A percentile compares a stretch with the other conserved stretches of the same genome.
Evolutionary conservation across 2,329 filamentous ascomycete species (phyloP).

Genomic region (Fusarium sp.): DNA sequence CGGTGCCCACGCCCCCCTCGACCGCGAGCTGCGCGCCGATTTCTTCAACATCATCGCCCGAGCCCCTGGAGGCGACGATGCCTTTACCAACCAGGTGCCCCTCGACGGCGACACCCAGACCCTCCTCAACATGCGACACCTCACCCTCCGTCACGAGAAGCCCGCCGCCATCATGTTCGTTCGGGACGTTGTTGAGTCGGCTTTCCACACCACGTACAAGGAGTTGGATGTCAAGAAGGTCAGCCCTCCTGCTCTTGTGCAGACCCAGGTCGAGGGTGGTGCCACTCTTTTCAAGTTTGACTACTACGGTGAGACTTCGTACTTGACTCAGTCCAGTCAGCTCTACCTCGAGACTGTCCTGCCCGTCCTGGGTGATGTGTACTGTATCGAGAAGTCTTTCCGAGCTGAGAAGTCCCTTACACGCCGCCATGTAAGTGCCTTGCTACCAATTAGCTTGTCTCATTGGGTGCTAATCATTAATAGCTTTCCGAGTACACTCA

Average conservation of each 20-base stretch:
- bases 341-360: slow-evolving; percentile 97
- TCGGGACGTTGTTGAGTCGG: slow-evolving; percentile 81
- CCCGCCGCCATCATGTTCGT: slow-evolving; percentile 90
- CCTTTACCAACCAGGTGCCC: slow-evolving; percentile 81
- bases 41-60: slow-evolving; percentile 81
- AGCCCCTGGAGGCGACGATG: slow-evolving; percentile 85
- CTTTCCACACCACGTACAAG: slow-evolving; percentile 83
- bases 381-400: slow-evolving; percentile 99
- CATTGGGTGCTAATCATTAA: not conserved
- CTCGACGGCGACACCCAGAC: slow-evolving; percentile 48
- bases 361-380: slow-evolving; percentile 91
- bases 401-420: slow-evolving; percentile 96
- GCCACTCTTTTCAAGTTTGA: slow-evolving; percentile 89
- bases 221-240: slow-evolving; percentile 84
- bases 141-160: slow-evolving; percentile 85
- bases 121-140: slow-evolving; percentile 83
- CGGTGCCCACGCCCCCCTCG: slow-evolving; percentile 82
- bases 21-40: slow-evolving; percentile 90
- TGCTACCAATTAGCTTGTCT: not conserved
- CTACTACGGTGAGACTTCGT: slow-evolving; percentile 91
- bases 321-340: slow-evolving; percentile 96
- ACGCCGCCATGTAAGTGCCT: slow-evolving; percentile 72
- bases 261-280: slow-evolving; percentile 94
- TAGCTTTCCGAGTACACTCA: slow-evolving; percentile 92
- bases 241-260: slow-evolving; percentile 88